Base-by-base conservation (phyloP, 441 rosid genomes). In the Euphorbia celastroides region DNA sequence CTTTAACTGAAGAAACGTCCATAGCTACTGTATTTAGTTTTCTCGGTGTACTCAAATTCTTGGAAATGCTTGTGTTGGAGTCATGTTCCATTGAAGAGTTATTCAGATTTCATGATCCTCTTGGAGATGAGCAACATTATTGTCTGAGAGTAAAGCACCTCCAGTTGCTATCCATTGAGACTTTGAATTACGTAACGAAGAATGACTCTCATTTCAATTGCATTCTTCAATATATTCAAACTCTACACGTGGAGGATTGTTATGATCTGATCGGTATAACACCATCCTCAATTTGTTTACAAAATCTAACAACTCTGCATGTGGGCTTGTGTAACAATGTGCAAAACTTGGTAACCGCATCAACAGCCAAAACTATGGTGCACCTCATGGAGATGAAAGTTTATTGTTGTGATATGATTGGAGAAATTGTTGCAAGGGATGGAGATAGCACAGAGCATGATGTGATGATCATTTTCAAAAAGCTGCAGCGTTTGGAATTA, bases 401-500 rank as follows among this genome's bases (percentile, higher is more conserved):
- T 5, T 3, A 0, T 23, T 0, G 0, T 20, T 65, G 74, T 19
- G 0, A 12, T 0, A 51, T 7, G 23, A 19, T 65, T 16, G 34
- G 13, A 2, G 46, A 71, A 62, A 54, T 57, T 7, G 68, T 62
- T 30, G 42, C 34, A 13, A 17, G 9, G 0, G 44, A 20, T 42
- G 72, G 10, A 42, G 10, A 51, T n/a, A 12, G 38, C 16, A n/a
- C n/a, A n/a, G 32, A 30, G 57, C 23, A 38, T 34, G 68, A 70
- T n/a, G n/a, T n/a, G 26, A 64, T 55, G 10, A 60, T 28, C 23
- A 22, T 14, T 7, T 63, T 63, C 64, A 22, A 2, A 27, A 55
- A 57, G 26, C 31, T 62, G 14, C 22, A 52, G 27, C 1, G 5
- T 0, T 52, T 52, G 57, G 16, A 9, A 25, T 28, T 52, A 20